Evolutionary conservation across 306 rosid species (phyloP), one percentile per base, ranked within the genome.

Genomic region (Acacia crassicarpa): DNA sequence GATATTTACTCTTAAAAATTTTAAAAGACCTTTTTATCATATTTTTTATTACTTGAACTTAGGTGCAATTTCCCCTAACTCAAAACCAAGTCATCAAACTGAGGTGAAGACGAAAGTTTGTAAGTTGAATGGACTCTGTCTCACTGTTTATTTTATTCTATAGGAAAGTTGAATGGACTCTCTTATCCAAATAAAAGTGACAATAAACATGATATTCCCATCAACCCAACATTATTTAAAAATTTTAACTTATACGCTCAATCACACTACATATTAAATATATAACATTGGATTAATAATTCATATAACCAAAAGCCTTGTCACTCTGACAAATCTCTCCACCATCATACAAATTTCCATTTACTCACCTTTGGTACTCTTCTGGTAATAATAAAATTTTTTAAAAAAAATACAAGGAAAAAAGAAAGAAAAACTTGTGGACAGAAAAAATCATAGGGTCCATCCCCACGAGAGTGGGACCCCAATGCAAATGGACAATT

Each of bases 401-500:
- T n/a, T 27, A 27, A 27, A 27, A 59, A 4, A 9, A 22, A 49
- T 49, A 16, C n/a, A 49, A 1, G 56, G 25, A n/a, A n/a, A 56
- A 23, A 4, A n/a, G 22, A 9, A 22, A 22, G 44, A 4, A 65
- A 78, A 78, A 62, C 0, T 27, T 74, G 80, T 32, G 83, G 76
- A 74, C 49, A 30, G 32, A 30, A 58, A 51, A 9, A 22, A 10
- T 33, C 2, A 38, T 30, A 2, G 10, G 84, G 70, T 32, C 80
- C 86, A 44, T 32, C 8, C 27, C n/a, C 45, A 6, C 1, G 69
- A 17, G 76, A 70, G 54, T 16, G 44, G 74, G 54, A 38, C 58
- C 23, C 8, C 13, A 75, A 48, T 82, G 72, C 79, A 43, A 59
- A 49, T 33, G 67, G 74, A 71, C 63, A 79, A 59, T 63, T 54